phyloP scores from a whole-genome alignment of 2,329 filamentous ascomycete species.

The Thyridium curvatum region DNA sequence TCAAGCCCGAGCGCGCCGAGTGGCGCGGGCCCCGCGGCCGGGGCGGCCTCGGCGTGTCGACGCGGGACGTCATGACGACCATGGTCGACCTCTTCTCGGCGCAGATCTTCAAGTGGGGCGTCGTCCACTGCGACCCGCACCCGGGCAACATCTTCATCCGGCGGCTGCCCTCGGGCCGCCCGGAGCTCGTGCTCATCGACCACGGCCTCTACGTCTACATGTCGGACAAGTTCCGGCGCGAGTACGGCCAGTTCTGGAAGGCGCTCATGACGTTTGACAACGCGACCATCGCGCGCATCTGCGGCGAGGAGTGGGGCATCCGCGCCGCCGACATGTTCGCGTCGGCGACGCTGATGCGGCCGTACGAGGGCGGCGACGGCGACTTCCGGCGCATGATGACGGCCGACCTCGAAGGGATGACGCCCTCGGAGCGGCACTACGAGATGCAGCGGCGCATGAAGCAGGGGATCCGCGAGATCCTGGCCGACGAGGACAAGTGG shows the following conservation, averaged over 20 bases:
- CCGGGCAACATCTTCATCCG: conserved; percentile 97
- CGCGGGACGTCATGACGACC: conserved; percentile 88
- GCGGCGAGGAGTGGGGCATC: conserved; percentile 76
- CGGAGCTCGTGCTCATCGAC: conserved; percentile 92
- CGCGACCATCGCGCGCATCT: conserved; percentile 64
- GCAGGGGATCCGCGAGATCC: conserved; percentile 58
- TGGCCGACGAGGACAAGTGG: conserved; percentile 82
- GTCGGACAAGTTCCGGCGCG: conserved; percentile 71
- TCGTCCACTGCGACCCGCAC: conserved; percentile 94
- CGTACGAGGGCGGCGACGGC: conserved; percentile 79
- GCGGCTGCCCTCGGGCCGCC: conserved; percentile 69
- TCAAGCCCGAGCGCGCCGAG: conserved; percentile 74
- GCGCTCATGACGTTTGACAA: conserved; percentile 92
- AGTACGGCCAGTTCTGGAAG: conserved; percentile 92
- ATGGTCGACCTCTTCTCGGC: conserved; percentile 97
- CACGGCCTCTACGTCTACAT: conserved; percentile 95
- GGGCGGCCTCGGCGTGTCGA: conserved; percentile 76
- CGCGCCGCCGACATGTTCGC: conserved; percentile 87
- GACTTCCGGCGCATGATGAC: conserved; percentile 60
- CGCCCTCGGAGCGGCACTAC: conserved; percentile 68
- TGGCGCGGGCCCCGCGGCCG: conserved; percentile 69
- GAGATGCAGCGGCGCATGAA: conserved; percentile 85
- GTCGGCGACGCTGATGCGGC: conserved; percentile 79
- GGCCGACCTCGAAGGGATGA: conserved; percentile 52
- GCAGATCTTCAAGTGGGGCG: conserved; percentile 96